Evolutionary conservation across 2,329 filamentous ascomycete genomes (phyloP).

Genomic region (Akanthomyces muscarius): DNA sequence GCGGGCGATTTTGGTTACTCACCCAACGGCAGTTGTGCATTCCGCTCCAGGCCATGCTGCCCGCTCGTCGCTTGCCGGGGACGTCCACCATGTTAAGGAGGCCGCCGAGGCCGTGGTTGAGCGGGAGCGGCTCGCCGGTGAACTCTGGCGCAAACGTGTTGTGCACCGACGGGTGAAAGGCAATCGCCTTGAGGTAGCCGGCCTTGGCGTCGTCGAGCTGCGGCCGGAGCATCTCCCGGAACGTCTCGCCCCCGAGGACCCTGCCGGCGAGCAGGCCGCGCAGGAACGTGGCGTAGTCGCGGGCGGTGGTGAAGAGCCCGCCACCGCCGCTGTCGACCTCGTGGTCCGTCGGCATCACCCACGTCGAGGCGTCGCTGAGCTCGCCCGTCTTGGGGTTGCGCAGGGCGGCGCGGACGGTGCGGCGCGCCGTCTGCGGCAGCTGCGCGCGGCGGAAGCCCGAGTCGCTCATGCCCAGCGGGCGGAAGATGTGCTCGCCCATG

Average conservation of each 20-base stretch:
- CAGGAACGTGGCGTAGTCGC: slow-evolving; percentile 30
- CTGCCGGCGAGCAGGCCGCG: slow-evolving; percentile 24
- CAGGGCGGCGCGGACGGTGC: slow-evolving; percentile 12
- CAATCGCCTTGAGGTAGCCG: slow-evolving; percentile 19
- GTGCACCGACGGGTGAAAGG: slow-evolving; percentile 23
- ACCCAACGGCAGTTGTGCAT: slow-evolving; percentile 42
- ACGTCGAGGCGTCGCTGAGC: slow-evolving; percentile 5
- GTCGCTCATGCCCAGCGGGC: slow-evolving; percentile 25
- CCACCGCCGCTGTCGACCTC: slow-evolving; percentile 33
- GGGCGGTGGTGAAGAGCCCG: slow-evolving; percentile 31
- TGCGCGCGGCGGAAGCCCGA: slow-evolving; percentile 24
- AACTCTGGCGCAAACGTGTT: slow-evolving; percentile 36
- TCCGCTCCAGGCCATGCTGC: slow-evolving; percentile 43
- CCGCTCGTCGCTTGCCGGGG: slow-evolving; percentile 37
- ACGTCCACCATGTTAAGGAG: slow-evolving; percentile 37
- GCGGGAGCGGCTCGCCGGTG: slow-evolving; percentile 23
- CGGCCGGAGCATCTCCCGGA: slow-evolving; percentile 28
- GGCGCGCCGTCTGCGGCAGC: slow-evolving; percentile 13
- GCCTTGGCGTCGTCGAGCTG: slow-evolving; percentile 30
- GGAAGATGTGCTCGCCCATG: slow-evolving; percentile 24
- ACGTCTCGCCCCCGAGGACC: slow-evolving; percentile 23
- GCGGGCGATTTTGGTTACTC: slow-evolving; percentile 21
- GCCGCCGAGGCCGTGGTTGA: slow-evolving; percentile 39
- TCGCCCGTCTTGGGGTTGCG: slow-evolving; percentile 8
- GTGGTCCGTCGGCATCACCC: slow-evolving; percentile 22